These are phyloP conservation scores for Microbotryum violaceum DNA, from an alignment of 1,284 basidiomycete genomes.

Conservation along the genomic window DNA sequence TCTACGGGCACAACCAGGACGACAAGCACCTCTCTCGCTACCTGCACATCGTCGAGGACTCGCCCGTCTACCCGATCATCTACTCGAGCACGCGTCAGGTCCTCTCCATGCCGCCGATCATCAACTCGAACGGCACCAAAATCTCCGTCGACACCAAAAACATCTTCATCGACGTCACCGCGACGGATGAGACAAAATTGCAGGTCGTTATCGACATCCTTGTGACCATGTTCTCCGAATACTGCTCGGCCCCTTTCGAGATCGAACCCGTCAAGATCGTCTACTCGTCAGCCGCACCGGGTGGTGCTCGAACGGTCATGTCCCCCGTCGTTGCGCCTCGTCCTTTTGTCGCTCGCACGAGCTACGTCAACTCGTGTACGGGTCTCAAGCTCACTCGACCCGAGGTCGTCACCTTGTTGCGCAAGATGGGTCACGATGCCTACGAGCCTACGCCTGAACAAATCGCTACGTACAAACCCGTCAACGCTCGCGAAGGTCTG, in stretches of 20 bases:
- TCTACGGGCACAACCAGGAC: slow-evolving; percentile 48
- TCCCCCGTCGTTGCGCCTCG: slow-evolving; percentile 74
- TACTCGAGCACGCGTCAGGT: slow-evolving; percentile 83
- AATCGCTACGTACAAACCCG: slow-evolving; percentile 47
- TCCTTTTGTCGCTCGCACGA: slow-evolving; percentile 65
- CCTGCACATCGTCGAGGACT: slow-evolving; percentile 86
- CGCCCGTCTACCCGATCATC: slow-evolving; percentile 94
- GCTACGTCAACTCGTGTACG: slow-evolving; percentile 93
- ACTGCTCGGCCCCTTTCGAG: slow-evolving; percentile 86
- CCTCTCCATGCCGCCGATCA: slow-evolving; percentile 95
- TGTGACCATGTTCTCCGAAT: slow-evolving; percentile 94
- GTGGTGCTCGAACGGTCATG: slow-evolving; percentile 61
- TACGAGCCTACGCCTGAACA: slow-evolving; percentile 4
- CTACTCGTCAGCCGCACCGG: slow-evolving; percentile 47
- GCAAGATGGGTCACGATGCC: slow-evolving; percentile 56
- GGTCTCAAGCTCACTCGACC: slow-evolving; percentile 62
- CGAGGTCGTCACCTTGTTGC: slow-evolving; percentile 59
- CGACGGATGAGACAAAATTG: slow-evolving; percentile 95
- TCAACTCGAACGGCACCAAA: slow-evolving; percentile 95
- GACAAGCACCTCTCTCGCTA: slow-evolving; percentile 88
- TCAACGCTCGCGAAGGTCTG: slow-evolving; percentile 26
- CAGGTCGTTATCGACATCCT: slow-evolving; percentile 92
- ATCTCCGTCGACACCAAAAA: slow-evolving; percentile 91
- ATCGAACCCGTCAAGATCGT: slow-evolving; percentile 84
- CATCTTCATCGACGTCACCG: slow-evolving; percentile 94